These are phyloP conservation scores for Dalbergia oliveri DNA, from an alignment of 306 rosid genomes.

Conservation along the genomic window DNA sequence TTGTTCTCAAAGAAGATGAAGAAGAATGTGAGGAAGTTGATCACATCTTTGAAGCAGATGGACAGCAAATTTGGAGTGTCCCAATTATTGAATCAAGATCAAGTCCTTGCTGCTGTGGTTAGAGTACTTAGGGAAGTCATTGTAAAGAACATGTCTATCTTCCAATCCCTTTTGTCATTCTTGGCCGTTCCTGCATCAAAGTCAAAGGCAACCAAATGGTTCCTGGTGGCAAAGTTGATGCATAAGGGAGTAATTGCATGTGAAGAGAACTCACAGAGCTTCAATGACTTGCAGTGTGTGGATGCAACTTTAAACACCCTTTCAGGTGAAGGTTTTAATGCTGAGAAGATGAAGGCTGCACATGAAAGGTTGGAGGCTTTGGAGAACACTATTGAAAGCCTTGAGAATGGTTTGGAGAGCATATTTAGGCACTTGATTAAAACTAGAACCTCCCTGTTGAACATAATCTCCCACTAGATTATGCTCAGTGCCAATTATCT, in stretches of 20 bases:
- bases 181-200: constrained; percentile 44
- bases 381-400: constrained; percentile 57
- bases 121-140: constrained; percentile 52
- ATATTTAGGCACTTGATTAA: constrained; percentile 66
- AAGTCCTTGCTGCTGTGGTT: constrained; percentile 45
- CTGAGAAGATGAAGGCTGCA: constrained; percentile 47
- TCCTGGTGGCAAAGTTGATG: constrained; percentile 55
- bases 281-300: constrained; percentile 56
- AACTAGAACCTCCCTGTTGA: constrained; percentile 65
- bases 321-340: constrained; percentile 13
- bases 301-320: constrained; percentile 49
- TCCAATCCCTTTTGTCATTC: constrained; percentile 57
- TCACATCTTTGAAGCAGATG: constrained; percentile 53
- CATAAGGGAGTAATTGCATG: constrained; percentile 53
- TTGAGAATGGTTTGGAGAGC: constrained; percentile 63
- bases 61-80: constrained; percentile 49
- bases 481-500: neutral
- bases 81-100: constrained; percentile 43
- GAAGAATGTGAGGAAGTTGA: constrained; percentile 61
- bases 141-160: constrained; percentile 46
- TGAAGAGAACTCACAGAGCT: constrained; percentile 40
- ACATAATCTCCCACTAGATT: constrained; percentile 59
- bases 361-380: constrained; percentile 54
- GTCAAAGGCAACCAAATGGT: constrained; percentile 51
- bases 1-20: constrained; percentile 63